Evolutionary conservation across 768 basidiomycete species (phyloP).

Genomic region (Lactarius indigo): DNA sequence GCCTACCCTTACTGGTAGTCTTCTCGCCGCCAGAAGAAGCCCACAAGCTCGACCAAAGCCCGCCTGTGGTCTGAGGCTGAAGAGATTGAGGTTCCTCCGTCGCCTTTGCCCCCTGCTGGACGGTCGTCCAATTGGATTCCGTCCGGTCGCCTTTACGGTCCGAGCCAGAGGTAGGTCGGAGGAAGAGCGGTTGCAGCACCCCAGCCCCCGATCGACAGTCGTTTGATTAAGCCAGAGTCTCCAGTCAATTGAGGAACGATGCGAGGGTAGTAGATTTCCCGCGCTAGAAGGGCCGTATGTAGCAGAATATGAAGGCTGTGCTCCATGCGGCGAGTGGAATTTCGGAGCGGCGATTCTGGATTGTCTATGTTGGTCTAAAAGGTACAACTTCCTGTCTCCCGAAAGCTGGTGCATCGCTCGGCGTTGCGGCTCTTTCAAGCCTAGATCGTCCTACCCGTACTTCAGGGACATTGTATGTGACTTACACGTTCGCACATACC

Average conservation of each 20-base stretch:
- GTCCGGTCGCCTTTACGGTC: constrained; percentile 41
- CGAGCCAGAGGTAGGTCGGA: constrained; percentile 33
- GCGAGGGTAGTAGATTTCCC: constrained; percentile 53
- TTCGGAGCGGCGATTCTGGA: constrained; percentile 36
- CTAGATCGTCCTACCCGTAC: constrained; percentile 58
- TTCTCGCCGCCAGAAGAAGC: constrained; percentile 58
- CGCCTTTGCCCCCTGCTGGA: constrained; percentile 14
- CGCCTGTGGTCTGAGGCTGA: constrained; percentile 68
- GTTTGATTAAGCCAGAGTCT: constrained; percentile 60
- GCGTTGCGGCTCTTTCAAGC: constrained; percentile 67
- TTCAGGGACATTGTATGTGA: constrained; percentile 12
- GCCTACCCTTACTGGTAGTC: constrained; percentile 31
- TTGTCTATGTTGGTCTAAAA: constrained; percentile 56
- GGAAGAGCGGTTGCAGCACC: constrained; percentile 39
- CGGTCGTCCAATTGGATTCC: constrained; percentile 21
- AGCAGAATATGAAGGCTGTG: constrained; percentile 40
- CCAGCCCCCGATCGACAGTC: constrained; percentile 67
- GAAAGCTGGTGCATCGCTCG: constrained; percentile 59
- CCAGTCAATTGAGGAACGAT: constrained; percentile 76
- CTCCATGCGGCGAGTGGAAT: constrained; percentile 27
- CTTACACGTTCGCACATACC: constrained; percentile 38
- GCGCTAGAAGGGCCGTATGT: constrained; percentile 62
- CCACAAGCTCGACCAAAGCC: constrained; percentile 78
- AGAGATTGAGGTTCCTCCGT: constrained; percentile 32
- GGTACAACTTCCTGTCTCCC: constrained; percentile 57